These are phyloP conservation scores for Austroboletus eburneus DNA, from an alignment of 768 basidiomycete species.

Conservation along the genomic window DNA sequence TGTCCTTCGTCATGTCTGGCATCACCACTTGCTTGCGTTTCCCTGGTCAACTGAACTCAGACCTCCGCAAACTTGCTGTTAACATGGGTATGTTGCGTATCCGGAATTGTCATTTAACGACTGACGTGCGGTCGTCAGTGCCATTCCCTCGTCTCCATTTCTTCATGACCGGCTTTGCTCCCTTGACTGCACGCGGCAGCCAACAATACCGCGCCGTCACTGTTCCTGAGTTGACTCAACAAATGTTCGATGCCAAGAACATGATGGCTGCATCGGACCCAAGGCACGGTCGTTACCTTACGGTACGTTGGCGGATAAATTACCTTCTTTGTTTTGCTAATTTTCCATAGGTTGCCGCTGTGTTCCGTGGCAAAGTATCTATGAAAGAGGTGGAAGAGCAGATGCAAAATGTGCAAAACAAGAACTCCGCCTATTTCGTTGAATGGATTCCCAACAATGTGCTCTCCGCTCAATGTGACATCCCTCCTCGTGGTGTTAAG, in stretches of 20 bases:
- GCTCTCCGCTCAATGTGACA: slow-evolving; percentile 96
- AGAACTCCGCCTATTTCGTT: slow-evolving; percentile 97
- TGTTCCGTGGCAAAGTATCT: slow-evolving; percentile 99
- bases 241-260: slow-evolving; percentile 99
- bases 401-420: slow-evolving; percentile 96
- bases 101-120: background rate
- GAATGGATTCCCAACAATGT: slow-evolving; percentile 99
- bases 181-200: slow-evolving; percentile 89
- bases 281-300: slow-evolving; percentile 95
- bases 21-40: slow-evolving; percentile 98
- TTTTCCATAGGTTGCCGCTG: slow-evolving; percentile 67
- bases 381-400: slow-evolving; percentile 99
- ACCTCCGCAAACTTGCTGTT: slow-evolving; percentile 95
- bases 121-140: slow-evolving; percentile 38
- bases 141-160: slow-evolving; percentile 99
- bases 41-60: slow-evolving; percentile 99
- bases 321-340: background rate
- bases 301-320: slow-evolving; percentile 44
- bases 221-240: slow-evolving; percentile 95
- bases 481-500: slow-evolving; percentile 91
- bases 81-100: slow-evolving; percentile 82
- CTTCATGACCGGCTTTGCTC: slow-evolving; percentile 97
- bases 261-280: slow-evolving; percentile 99
- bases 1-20: slow-evolving; percentile 97
- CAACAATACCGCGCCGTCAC: slow-evolving; percentile 96